phyloP scores from a whole-genome alignment of 1,139 yeast genomes.

The Magnusiomyces paraingens region DNA sequence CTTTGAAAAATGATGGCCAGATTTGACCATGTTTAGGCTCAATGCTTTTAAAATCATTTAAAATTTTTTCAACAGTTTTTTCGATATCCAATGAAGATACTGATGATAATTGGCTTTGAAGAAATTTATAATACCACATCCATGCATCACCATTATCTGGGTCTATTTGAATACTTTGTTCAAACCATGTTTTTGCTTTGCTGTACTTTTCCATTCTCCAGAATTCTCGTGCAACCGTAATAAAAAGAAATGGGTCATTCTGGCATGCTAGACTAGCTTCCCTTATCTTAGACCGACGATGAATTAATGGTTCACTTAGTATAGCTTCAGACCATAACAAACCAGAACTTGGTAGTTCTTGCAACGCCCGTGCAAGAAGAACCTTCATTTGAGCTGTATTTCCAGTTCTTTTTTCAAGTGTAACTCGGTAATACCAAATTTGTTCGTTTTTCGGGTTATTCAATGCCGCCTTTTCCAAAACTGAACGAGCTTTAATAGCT shows the following conservation, averaged over 20 bases:
- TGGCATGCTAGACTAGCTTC: conserved; percentile 68
- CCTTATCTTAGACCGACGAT: conserved; percentile 56
- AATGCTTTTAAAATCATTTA: conserved; percentile 25
- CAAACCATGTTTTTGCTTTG: conserved; percentile 71
- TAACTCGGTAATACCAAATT: conserved; percentile 54
- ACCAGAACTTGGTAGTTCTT: conserved; percentile 53
- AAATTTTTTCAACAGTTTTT: neutral
- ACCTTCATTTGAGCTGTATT: conserved; percentile 51
- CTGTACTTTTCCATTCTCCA: conserved; percentile 60
- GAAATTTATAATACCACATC: conserved; percentile 57
- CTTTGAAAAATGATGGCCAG: conserved; percentile 50
- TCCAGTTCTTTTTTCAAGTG: conserved; percentile 48
- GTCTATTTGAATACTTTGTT: conserved; percentile 55
- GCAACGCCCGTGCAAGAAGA: conserved; percentile 54
- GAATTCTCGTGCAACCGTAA: conserved; percentile 61
- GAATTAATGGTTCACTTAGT: conserved; percentile 40
- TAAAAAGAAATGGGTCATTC: conserved; percentile 52
- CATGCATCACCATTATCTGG: conserved; percentile 66
- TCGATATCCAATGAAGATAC: conserved; percentile 6
- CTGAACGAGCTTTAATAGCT: conserved; percentile 61
- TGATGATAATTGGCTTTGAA: conserved; percentile 28
- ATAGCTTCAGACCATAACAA: conserved; percentile 58
- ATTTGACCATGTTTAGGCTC: conserved; percentile 53
- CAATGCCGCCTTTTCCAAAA: conserved; percentile 60
- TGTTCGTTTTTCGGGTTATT: conserved; percentile 44